These are phyloP conservation scores for Allodekkera sacchari DNA, from an alignment of 805 yeast genomes.

Conservation along the genomic window DNA sequence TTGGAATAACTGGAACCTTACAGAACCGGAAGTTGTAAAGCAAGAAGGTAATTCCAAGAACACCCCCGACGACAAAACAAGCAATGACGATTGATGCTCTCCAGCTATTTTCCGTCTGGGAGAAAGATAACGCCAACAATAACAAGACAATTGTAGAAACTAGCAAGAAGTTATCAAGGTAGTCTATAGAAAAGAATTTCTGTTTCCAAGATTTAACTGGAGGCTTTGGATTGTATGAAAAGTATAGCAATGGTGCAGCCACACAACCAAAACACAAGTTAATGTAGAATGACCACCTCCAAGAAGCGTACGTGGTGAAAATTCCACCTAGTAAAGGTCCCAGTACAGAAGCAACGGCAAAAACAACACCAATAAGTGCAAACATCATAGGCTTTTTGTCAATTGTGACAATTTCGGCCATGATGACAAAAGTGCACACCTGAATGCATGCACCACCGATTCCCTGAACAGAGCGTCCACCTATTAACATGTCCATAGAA, in stretches of 20 bases:
- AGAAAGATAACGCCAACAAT: constrained; percentile 47
- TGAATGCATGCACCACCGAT: constrained; percentile 71
- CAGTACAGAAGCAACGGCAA: constrained; percentile 41
- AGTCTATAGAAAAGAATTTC: constrained; percentile 38
- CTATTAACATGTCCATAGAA: constrained; percentile 51
- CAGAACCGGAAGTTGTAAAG: constrained; percentile 4
- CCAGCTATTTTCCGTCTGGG: constrained; percentile 51
- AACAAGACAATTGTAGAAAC: constrained; percentile 37
- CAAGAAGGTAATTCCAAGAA: constrained; percentile 26
- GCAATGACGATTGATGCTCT: constrained; percentile 40
- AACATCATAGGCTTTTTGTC: constrained; percentile 31
- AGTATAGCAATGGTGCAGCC: constrained; percentile 11
- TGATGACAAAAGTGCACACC: constrained; percentile 47
- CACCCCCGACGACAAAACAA: constrained; percentile 39
- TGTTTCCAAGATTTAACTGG: constrained; percentile 11
- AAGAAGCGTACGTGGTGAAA: constrained; percentile 38
- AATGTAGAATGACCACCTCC: constrained; percentile 75
- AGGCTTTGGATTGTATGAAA: constrained; percentile 4
- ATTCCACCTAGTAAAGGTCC: constrained; percentile 69
- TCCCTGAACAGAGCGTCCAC: constrained; percentile 67
- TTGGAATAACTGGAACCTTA: constrained; percentile 13
- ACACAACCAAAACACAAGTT: constrained; percentile 61
- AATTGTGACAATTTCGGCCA: constrained; percentile 46
- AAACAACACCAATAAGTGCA: constrained; percentile 35
- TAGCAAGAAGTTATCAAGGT: constrained; percentile 36